Evolutionary conservation across 2,329 filamentous ascomycete species (phyloP).

Genomic region (Epichloe glyceriae): DNA sequence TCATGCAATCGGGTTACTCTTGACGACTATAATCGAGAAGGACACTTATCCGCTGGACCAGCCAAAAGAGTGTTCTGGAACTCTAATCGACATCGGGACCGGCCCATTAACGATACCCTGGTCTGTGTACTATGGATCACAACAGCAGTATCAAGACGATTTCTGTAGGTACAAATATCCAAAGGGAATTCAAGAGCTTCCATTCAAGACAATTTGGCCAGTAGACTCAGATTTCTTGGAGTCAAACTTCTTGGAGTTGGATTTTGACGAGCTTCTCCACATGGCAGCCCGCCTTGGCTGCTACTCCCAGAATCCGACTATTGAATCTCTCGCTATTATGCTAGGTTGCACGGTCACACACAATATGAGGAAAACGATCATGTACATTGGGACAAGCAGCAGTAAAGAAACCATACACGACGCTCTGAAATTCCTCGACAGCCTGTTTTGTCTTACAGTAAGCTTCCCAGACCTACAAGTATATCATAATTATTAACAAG

Average conservation of each 20-base stretch:
- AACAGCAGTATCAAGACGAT: neutral
- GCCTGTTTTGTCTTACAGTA: constrained; percentile 8
- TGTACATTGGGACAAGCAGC: constrained; percentile 17
- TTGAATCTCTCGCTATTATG: neutral
- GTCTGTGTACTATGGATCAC: neutral
- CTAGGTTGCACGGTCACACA: constrained; percentile 9
- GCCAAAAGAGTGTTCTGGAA: neutral
- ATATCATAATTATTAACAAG: neutral
- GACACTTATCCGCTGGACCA: neutral
- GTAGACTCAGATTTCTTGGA: neutral
- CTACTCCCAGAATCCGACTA: neutral
- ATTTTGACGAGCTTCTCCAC: neutral
- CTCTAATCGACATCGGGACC: neutral
- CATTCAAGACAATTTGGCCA: constrained; percentile 1
- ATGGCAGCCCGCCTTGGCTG: neutral
- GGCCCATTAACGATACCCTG: neutral
- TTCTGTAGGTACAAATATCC: neutral
- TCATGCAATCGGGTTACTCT: constrained; percentile 8
- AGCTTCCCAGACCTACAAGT: neutral
- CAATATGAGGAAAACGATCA: constrained; percentile 14
- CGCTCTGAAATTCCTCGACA: constrained; percentile 9
- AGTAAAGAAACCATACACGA: constrained; percentile 6
- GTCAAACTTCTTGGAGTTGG: neutral
- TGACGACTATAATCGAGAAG: constrained; percentile 10
- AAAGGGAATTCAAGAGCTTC: neutral